These are phyloP conservation scores for Aspergillus kassunensis DNA, from an alignment of 495 filamentous ascomycete genomes.

Conservation along the genomic window DNA sequence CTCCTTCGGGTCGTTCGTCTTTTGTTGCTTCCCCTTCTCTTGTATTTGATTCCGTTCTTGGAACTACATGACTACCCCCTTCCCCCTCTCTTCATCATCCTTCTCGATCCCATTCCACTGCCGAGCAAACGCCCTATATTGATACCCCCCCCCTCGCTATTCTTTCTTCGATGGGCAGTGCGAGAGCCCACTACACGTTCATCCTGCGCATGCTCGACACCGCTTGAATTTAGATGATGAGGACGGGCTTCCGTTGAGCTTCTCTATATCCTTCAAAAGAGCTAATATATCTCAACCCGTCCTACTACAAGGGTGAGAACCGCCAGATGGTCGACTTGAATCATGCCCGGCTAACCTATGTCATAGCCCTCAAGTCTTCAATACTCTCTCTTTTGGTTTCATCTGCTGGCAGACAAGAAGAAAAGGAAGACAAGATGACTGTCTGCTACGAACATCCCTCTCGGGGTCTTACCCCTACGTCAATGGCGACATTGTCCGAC, in stretches of 20 bases:
- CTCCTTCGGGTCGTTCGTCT: conserved; percentile 34
- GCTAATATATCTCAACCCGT: conserved; percentile 14
- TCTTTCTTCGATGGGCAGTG: conserved; percentile 18
- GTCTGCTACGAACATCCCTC: conserved; percentile 58
- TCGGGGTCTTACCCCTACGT: conserved; percentile 48
- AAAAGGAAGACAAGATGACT: conserved; percentile 55
- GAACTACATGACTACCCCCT: conserved; percentile 26
- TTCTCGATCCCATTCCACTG: conserved; percentile 10
- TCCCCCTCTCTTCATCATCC: conserved; percentile 22
- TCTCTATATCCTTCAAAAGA: conserved; percentile 17
- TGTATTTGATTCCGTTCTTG: conserved; percentile 20
- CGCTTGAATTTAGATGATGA: conserved; percentile 25
- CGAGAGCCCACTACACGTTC: conserved; percentile 9
- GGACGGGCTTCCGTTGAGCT: conserved; percentile 18
- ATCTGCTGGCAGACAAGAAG: conserved; percentile 48
- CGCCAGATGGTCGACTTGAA: background rate
- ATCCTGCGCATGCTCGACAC: conserved; percentile 11
- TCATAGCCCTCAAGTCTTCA: conserved; percentile 9
- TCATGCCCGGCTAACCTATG: conserved; percentile 7
- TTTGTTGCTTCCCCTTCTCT: conserved; percentile 25
- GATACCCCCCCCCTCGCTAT: too few species aligned
- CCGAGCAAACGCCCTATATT: conserved; percentile 6
- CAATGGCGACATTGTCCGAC: conserved; percentile 64
- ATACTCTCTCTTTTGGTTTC: conserved; percentile 24
- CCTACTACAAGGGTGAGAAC: conserved; percentile 5